These are phyloP conservation scores for Sodiomyces alkalinus DNA, from an alignment of 2,329 filamentous ascomycete species.

Conservation along the genomic window DNA sequence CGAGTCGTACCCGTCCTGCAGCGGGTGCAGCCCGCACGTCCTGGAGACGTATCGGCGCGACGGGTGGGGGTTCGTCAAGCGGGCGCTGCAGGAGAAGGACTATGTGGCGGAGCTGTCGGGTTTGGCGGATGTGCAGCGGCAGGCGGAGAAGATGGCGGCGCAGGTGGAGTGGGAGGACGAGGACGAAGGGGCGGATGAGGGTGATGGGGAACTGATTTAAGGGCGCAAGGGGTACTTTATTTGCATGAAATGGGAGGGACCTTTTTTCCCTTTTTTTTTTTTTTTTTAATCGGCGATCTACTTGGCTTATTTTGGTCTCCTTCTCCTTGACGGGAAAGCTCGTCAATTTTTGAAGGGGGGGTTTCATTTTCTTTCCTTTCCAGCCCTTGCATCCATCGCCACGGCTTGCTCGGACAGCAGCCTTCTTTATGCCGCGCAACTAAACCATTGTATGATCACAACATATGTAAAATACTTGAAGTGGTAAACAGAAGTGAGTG, in stretches of 20 bases:
- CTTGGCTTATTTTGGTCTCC: too few species aligned
- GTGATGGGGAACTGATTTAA: constrained; percentile 37
- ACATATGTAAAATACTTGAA: too few species aligned
- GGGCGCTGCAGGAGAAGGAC: constrained; percentile 57
- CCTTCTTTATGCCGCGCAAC: too few species aligned
- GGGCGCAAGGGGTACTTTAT: not conserved
- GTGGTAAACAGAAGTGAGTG: too few species aligned
- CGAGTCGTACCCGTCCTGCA: constrained; percentile 65
- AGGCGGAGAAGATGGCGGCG: constrained; percentile 33
- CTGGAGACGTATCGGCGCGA: constrained; percentile 49
- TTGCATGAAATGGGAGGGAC: not conserved
- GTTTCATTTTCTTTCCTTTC: too few species aligned
- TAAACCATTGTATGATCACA: too few species aligned
- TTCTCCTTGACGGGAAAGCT: too few species aligned
- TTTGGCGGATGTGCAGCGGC: constrained; percentile 53
- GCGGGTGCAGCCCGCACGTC: constrained; percentile 60
- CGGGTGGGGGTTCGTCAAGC: constrained; percentile 65
- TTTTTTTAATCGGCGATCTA: too few species aligned
- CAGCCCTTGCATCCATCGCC: too few species aligned
- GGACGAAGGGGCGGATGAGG: constrained; percentile 33
- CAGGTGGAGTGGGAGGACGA: constrained; percentile 49
- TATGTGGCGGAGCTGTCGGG: constrained; percentile 68
- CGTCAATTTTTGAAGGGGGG: too few species aligned
- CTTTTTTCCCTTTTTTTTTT: too few species aligned
- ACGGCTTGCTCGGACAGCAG: too few species aligned